Conservation (phyloP, 805 yeast species). For the Kazachstania viticola region DNA sequence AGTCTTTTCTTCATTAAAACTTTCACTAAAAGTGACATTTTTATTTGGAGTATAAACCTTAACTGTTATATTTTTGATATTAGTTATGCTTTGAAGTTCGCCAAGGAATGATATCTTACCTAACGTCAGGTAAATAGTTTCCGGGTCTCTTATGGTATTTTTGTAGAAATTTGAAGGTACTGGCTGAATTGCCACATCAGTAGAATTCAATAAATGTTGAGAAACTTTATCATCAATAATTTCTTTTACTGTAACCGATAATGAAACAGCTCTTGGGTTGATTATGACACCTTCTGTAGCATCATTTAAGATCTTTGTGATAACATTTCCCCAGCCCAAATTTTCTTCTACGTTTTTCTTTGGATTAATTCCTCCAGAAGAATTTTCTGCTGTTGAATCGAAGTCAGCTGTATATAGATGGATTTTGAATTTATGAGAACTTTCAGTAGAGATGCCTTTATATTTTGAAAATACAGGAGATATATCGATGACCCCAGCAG, state of each 20-base stretch:
- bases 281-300: conserved; percentile 67
- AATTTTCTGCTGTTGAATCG: conserved; percentile 6
- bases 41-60: conserved; percentile 31
- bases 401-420: conserved; percentile 55
- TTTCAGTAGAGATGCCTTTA: conserved; percentile 46
- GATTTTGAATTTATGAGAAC: conserved; percentile 61
- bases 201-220: background rate
- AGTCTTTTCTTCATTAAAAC: conserved; percentile 45
- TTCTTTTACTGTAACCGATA: conserved; percentile 64
- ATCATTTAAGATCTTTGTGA: conserved; percentile 67
- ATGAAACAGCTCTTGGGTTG: conserved; percentile 66
- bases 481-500: conserved; percentile 81
- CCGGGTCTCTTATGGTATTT: conserved; percentile 17
- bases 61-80: conserved; percentile 16
- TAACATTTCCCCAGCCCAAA: conserved; percentile 83
- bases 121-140: conserved; percentile 46
- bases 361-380: conserved; percentile 1
- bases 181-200: background rate
- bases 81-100: conserved; percentile 6
- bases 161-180: background rate
- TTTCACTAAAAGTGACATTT: conserved; percentile 47
- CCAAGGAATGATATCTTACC: conserved; percentile 31
- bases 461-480: conserved; percentile 62
- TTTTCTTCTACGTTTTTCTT: conserved; percentile 11
- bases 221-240: conserved; percentile 37